A percentile compares a stretch with the other conserved stretches of the same genome.
phyloP scores from a whole-genome alignment of 169 alveolate species.

The Eimeria sp. region DNA sequence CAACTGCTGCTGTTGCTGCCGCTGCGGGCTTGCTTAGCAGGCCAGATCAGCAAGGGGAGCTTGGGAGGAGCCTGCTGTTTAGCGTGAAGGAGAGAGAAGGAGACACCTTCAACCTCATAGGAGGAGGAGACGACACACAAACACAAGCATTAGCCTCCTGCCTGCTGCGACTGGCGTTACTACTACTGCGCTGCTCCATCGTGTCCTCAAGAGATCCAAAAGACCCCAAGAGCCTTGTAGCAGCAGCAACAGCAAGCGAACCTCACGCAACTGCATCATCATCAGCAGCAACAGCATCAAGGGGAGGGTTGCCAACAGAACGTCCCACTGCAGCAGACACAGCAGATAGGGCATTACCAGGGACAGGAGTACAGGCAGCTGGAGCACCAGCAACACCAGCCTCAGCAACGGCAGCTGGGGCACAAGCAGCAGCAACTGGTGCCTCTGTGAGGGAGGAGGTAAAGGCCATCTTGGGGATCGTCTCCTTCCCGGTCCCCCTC shows the following conservation, averaged over 20 bases:
- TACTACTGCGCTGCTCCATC: conserved; percentile 29
- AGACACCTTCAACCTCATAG: background rate
- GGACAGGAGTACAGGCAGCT: background rate
- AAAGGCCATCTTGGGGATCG: background rate
- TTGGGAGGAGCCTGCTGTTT: background rate
- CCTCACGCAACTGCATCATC: background rate
- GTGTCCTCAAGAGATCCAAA: background rate
- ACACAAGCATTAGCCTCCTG: background rate
- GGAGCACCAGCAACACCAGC: conserved; percentile 36
- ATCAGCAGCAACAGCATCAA: conserved; percentile 9
- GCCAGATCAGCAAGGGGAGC: background rate
- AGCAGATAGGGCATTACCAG: background rate
- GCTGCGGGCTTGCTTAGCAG: conserved; percentile 2
- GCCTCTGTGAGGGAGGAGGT: background rate
- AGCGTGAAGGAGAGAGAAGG: background rate
- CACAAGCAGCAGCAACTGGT: background rate
- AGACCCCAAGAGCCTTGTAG: background rate
- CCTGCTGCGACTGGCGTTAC: conserved; percentile 21
- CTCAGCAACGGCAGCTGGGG: background rate
- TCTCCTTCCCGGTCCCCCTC: background rate
- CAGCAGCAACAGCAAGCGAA: background rate
- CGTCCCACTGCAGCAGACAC: conserved; percentile 16
- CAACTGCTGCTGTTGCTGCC: conserved; percentile 20
- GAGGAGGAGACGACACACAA: background rate
- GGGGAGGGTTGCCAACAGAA: background rate